These are phyloP conservation scores for Yamadazyma conglobata DNA, from an alignment of 1,139 yeast genomes.

Conservation along the genomic window DNA sequence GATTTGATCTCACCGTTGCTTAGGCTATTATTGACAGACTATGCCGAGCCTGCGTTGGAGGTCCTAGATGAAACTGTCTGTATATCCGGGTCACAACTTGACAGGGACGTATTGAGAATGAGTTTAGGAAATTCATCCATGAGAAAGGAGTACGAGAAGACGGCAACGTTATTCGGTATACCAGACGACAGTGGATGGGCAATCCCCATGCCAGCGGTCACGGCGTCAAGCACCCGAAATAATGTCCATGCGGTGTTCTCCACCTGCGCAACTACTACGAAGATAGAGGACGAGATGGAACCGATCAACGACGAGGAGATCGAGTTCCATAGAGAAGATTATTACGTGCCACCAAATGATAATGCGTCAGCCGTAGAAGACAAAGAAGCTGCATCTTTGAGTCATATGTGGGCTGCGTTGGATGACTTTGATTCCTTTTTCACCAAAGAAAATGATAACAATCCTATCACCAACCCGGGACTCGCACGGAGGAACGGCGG, in stretches of 20 bases:
- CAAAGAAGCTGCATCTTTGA: conserved; percentile 74
- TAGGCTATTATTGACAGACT: conserved; percentile 77
- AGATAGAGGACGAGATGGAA: conserved; percentile 26
- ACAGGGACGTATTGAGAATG: conserved; percentile 87
- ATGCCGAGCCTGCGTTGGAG: conserved; percentile 82
- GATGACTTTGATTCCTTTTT: conserved; percentile 92
- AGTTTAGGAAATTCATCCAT: conserved; percentile 80
- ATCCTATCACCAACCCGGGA: conserved; percentile 9
- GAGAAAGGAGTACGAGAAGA: conserved; percentile 77
- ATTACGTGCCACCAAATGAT: conserved; percentile 41
- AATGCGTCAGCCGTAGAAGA: conserved; percentile 48
- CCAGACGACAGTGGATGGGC: conserved; percentile 99
- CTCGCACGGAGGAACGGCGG: conserved; percentile 6
- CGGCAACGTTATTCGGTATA: conserved; percentile 89
- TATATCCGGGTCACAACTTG: conserved; percentile 88
- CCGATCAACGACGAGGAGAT: conserved; percentile 39
- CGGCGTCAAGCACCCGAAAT: conserved; percentile 83
- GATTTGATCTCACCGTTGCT: conserved; percentile 88
- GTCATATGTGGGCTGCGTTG: conserved; percentile 95
- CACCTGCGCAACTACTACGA: conserved; percentile 52
- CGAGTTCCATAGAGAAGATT: conserved; percentile 68
- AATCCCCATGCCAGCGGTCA: conserved; percentile 88
- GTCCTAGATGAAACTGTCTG: conserved; percentile 83
- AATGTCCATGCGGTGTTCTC: conserved; percentile 95
- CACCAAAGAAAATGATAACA: conserved; percentile 52